Base-by-base conservation (phyloP, 352 stramenopile species). In the Globisporangium paroecandrum region DNA sequence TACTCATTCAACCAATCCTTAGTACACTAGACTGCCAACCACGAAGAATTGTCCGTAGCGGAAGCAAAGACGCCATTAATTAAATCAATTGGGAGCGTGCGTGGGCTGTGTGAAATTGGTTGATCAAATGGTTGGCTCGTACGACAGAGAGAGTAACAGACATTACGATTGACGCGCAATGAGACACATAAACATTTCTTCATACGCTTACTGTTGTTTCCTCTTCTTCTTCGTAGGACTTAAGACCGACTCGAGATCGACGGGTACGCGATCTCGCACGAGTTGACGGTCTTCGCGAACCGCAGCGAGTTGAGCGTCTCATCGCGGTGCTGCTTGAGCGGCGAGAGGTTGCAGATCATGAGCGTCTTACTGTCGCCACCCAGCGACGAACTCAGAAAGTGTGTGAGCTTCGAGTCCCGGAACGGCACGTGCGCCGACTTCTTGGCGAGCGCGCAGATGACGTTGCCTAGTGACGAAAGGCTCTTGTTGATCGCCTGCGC, bases 271-370 rank as follows among this genome's bases (percentile, higher is more conserved):
- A 95, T 91, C 68, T 94, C 89, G 72, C 89, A 97, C 51, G 86
- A 89, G 71, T 95, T 94, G 34, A 95, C 89, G 25, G 85, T 94
- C 75, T 95, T 94, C 20, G 89, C 89, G 47, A 97, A 97, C 2
- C 89, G 82, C 24, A 97, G 72, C 2, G 89, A 95, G 71, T 95
- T 95, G 8, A 96, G 77, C 43, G 84, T 93, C 66, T 97, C 89
- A 58, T 95, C 83, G 12, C 87, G 83, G 51, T 96, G 83, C 58
- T 86, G 73, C 1, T 66, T 65, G 18, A 95, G 69, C 9, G 90
- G 90, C 38, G 88, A 96, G 38, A 97, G 69, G 58, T 94, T 97
- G 71, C 87, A 96, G 60, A 97, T 97, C 90, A 97, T 96, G 43
- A 97, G 78, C 24, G 89, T 94, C 71, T 95, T 95, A 75, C 88